A percentile compares a stretch with the other conserved stretches of the same genome.
These are phyloP conservation scores for Pyrrhoderma noxium DNA, from an alignment of 1,284 basidiomycete genomes.

Conservation along the genomic window DNA sequence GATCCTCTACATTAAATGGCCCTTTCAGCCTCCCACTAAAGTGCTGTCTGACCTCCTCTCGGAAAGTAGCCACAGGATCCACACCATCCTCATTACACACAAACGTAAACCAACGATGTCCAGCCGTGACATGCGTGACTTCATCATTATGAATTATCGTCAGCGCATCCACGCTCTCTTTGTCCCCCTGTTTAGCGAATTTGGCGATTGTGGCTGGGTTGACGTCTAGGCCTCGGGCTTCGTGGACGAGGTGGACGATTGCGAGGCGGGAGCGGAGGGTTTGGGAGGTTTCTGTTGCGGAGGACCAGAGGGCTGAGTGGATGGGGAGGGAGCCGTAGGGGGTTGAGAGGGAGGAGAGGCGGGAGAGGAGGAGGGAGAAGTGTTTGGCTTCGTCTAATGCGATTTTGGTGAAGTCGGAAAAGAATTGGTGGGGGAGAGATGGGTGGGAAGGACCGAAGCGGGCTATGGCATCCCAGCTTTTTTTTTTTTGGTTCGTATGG, in stretches of 20 bases:
- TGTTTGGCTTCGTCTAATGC: constrained; percentile 86
- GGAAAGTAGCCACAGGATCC: constrained; percentile 68
- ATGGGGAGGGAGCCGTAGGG: constrained; percentile 73
- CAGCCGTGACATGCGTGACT: constrained; percentile 77
- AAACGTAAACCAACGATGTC: constrained; percentile 83
- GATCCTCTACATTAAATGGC: constrained; percentile 75
- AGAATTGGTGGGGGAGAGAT: constrained; percentile 65
- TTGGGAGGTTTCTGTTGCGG: constrained; percentile 64
- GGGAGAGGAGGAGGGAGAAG: constrained; percentile 52
- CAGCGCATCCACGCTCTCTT: constrained; percentile 62
- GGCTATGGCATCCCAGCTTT: constrained; percentile 79
- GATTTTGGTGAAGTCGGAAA: constrained; percentile 73
- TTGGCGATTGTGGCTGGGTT: constrained; percentile 80
- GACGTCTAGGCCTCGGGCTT: constrained; percentile 82
- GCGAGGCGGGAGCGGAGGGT: constrained; percentile 73
- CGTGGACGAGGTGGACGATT: constrained; percentile 87
- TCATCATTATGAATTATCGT: constrained; percentile 81
- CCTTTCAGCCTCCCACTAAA: constrained; percentile 81
- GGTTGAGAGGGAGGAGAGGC: constrained; percentile 56
- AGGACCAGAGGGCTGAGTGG: constrained; percentile 78
- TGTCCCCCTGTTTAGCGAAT: constrained; percentile 65
- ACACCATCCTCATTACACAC: constrained; percentile 58
- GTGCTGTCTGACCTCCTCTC: constrained; percentile 65
- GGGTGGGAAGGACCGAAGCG: constrained; percentile 60
- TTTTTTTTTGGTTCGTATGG: constrained; percentile 23